Conservation (phyloP, 2,329 filamentous ascomycete genomes). For the Colletotrichum filicis region DNA sequence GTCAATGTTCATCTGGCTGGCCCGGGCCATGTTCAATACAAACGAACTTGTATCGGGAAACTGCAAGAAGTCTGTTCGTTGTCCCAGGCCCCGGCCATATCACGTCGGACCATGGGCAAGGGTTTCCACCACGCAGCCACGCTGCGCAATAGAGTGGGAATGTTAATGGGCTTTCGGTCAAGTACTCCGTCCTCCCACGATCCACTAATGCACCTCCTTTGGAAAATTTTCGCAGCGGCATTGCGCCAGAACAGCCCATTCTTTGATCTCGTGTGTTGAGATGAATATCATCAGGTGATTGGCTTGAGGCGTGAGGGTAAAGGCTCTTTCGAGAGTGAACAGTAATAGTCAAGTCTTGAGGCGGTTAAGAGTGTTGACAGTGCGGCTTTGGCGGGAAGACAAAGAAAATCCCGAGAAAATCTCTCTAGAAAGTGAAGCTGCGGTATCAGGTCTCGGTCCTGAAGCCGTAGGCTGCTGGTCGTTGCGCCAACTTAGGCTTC, state of each 20-base stretch:
- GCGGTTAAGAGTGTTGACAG: not conserved
- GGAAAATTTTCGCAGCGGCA: conserved; percentile 29
- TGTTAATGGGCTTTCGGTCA: conserved; percentile 16
- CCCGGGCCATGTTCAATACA: conserved; percentile 23
- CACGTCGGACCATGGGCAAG: conserved; percentile 26
- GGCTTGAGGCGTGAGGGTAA: not conserved
- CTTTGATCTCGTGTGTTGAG: conserved; percentile 3
- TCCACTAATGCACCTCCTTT: conserved; percentile 35
- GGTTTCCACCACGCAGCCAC: conserved; percentile 30
- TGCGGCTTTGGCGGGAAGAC: not conserved
- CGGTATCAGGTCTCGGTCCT: conserved; percentile 15
- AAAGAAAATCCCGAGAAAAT: not conserved
- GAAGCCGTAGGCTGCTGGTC: conserved; percentile 18
- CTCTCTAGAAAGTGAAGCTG: not conserved
- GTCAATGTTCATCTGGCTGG: conserved; percentile 4
- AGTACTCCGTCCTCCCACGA: conserved; percentile 30
- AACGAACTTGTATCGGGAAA: conserved; percentile 8
- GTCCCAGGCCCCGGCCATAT: conserved; percentile 21
- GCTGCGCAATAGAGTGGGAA: conserved; percentile 29
- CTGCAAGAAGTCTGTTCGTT: conserved; percentile 2
- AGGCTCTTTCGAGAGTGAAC: not conserved
- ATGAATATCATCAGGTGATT: conserved; percentile 2
- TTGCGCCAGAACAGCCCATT: conserved; percentile 31
- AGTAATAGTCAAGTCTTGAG: not conserved
- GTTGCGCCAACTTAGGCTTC: conserved; percentile 28